A percentile compares a stretch with the other conserved stretches of the same genome.
Conservation (phyloP, 2,329 filamentous ascomycete genomes). For the Westerdykella sp. region DNA sequence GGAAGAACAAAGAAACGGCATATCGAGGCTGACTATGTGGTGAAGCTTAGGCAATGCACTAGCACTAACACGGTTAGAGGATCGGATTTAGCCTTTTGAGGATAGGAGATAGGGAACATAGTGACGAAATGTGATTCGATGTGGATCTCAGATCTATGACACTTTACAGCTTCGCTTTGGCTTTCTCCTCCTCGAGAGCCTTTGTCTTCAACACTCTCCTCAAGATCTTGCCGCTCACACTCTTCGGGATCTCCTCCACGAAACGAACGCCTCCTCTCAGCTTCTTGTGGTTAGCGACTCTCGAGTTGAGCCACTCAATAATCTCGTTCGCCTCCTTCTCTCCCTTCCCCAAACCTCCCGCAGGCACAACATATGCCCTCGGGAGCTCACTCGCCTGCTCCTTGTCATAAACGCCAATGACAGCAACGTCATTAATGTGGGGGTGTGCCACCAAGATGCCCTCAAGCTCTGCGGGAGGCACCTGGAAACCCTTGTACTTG, state of each 20-base stretch:
- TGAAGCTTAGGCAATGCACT: no score
- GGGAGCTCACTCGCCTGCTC: constrained; percentile 43
- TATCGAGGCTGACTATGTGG: no score
- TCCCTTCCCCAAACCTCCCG: constrained; percentile 23
- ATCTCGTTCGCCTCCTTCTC: constrained; percentile 36
- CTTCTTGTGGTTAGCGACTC: constrained; percentile 44
- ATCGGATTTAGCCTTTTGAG: no score
- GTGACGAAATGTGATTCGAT: no score
- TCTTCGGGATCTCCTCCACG: constrained; percentile 45
- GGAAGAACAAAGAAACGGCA: no score
- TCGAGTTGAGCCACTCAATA: constrained; percentile 37
- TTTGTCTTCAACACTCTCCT: constrained; percentile 41
- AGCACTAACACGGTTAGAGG: no score
- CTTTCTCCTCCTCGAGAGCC: constrained; percentile 37
- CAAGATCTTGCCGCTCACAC: constrained; percentile 44
- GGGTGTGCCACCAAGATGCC: constrained; percentile 40
- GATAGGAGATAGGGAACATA: no score
- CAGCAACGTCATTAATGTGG: constrained; percentile 41
- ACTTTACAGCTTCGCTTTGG: constrained; percentile 34
- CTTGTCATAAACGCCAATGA: constrained; percentile 42
- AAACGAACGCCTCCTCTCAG: constrained; percentile 43
- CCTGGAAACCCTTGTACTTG: constrained; percentile 44
- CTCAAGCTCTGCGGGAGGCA: constrained; percentile 45
- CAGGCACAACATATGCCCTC: constrained; percentile 34
- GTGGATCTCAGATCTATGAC: no score